Percentiles rank a stretch among this genome's conserved stretches.
Conservation (phyloP, 106 monocot genomes). For the Hemerocallis citrina region DNA sequence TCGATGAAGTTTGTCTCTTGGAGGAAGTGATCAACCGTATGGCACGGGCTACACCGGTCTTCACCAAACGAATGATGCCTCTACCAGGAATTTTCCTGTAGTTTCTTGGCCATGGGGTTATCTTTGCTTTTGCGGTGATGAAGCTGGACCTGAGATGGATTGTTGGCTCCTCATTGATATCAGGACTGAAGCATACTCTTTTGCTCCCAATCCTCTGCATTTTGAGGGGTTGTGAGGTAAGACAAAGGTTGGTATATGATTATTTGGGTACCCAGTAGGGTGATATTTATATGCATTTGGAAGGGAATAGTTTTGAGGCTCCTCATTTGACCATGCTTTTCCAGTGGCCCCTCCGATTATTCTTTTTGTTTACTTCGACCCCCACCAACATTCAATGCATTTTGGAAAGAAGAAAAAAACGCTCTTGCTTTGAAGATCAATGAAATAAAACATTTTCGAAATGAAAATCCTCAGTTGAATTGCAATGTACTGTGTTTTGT, state of each 20-base stretch:
- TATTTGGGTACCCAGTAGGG: background rate
- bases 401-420: too few relatives aligned
- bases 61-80: background rate
- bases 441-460: too few relatives aligned
- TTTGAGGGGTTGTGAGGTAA: background rate
- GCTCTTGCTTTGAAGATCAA: too few relatives aligned
- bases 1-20: background rate
- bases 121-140: background rate
- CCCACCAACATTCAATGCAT: too few relatives aligned
- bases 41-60: background rate
- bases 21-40: background rate
- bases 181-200: conserved; percentile 14
- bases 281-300: background rate
- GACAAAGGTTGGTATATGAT: background rate
- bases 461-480: too few relatives aligned
- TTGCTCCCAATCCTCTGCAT: conserved; percentile 13
- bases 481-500: too few relatives aligned
- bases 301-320: too few relatives aligned
- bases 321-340: too few relatives aligned
- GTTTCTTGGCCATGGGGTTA: background rate
- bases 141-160: background rate
- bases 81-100: background rate
- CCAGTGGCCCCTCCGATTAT: too few relatives aligned
- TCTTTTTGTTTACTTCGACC: too few relatives aligned
- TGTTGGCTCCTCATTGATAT: conserved; percentile 5